Percentiles rank a stretch among this genome's conserved stretches.
Conservation (phyloP, 2,329 filamentous ascomycete genomes). For the Aspergillus sclerotialis region DNA sequence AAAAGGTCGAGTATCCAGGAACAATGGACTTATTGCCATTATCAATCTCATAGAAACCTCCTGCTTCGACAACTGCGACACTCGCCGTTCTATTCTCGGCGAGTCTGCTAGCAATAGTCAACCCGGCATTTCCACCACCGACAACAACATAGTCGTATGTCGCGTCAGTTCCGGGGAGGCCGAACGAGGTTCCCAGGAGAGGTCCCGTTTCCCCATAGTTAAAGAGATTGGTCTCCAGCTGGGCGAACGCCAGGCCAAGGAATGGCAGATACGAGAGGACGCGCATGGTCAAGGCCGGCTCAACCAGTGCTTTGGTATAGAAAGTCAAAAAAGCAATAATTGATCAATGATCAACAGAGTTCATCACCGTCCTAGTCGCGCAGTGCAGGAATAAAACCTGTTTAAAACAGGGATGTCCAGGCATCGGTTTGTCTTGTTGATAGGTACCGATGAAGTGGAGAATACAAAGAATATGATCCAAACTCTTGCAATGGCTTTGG, state of each 20-base stretch:
- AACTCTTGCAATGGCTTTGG: no score
- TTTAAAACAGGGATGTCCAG: no score
- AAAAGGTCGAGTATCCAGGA: slow-evolving; percentile 16
- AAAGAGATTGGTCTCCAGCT: slow-evolving; percentile 7
- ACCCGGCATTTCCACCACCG: slow-evolving; percentile 20
- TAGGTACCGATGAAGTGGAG: no score
- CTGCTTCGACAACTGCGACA: slow-evolving; percentile 27
- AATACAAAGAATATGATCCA: no score
- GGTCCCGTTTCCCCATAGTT: slow-evolving; percentile 10
- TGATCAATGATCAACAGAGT: no score
- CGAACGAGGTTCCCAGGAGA: slow-evolving; percentile 15
- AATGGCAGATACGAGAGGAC: not conserved
- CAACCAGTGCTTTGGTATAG: no score
- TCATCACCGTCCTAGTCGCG: no score
- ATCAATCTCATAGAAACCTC: slow-evolving; percentile 26
- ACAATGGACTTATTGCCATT: slow-evolving; percentile 23
- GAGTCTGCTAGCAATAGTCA: slow-evolving; percentile 17
- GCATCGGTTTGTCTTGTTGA: no score
- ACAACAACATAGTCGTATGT: slow-evolving; percentile 18
- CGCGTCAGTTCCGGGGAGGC: slow-evolving; percentile 15
- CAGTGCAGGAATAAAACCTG: no score
- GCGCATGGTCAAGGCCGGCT: no score
- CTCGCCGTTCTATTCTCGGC: slow-evolving; percentile 12
- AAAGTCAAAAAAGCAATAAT: no score
- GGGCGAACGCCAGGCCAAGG: slow-evolving; percentile 3